A percentile compares a stretch with the other conserved stretches of the same genome.
Conservation (phyloP, 495 filamentous ascomycete species). For the Penicillium canescens region DNA sequence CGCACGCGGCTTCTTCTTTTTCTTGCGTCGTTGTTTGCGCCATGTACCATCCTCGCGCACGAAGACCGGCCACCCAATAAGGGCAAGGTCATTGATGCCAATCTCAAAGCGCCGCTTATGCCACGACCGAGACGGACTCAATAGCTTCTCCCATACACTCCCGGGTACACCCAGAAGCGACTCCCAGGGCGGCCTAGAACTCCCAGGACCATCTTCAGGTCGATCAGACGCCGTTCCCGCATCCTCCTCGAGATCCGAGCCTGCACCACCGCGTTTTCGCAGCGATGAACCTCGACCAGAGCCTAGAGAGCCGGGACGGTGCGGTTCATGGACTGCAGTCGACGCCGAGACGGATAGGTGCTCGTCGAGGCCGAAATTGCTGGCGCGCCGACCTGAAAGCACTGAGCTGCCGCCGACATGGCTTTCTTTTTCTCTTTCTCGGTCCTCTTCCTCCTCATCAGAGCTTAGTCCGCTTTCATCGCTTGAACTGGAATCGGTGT, state of each 20-base stretch:
- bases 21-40: slow-evolving; percentile 72
- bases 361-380: slow-evolving; percentile 42
- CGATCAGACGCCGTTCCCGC: slow-evolving; percentile 39
- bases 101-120: slow-evolving; percentile 88
- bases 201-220: slow-evolving; percentile 54
- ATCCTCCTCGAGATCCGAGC: slow-evolving; percentile 47
- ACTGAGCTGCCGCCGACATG: slow-evolving; percentile 23
- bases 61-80: slow-evolving; percentile 86
- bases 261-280: slow-evolving; percentile 34
- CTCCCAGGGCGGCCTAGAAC: slow-evolving; percentile 67
- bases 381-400: slow-evolving; percentile 32
- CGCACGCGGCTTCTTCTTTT: slow-evolving; percentile 47
- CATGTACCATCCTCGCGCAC: slow-evolving; percentile 83
- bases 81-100: slow-evolving; percentile 78
- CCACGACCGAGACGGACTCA: slow-evolving; percentile 77
- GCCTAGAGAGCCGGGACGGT: slow-evolving; percentile 42
- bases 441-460: slow-evolving; percentile 53
- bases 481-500: slow-evolving; percentile 46
- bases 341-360: slow-evolving; percentile 28
- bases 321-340: slow-evolving; percentile 31
- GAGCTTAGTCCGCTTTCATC: slow-evolving; percentile 48
- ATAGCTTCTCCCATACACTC: slow-evolving; percentile 76
- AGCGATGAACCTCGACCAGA: slow-evolving; percentile 39
- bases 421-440: slow-evolving; percentile 17
- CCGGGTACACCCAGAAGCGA: slow-evolving; percentile 73